Base-by-base conservation (phyloP, 106 monocot species). In the Dendrobium catenatum region DNA sequence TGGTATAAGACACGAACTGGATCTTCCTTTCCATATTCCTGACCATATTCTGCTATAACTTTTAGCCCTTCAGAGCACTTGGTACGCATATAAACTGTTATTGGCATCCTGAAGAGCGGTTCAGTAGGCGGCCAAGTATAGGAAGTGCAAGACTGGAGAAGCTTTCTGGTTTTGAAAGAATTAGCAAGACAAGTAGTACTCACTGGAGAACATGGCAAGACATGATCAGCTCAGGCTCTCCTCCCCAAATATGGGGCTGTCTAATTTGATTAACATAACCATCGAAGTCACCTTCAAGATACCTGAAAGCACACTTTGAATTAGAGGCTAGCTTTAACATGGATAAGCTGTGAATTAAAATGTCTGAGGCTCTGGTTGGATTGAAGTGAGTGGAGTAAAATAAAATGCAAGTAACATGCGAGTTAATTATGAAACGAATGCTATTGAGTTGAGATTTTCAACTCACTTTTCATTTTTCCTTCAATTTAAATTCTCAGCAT, bases 191-290 rank as follows among this genome's bases (percentile, higher is more conserved):
- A 78, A 18, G 10, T 46, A 61, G 61, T 49, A 56, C 80, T 67
- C 27, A 92, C 91, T 55, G 19, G 33, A 92, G 91, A 81, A 92
- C 91, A 87, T 92, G 92, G 44, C 88, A 88, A 68, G 90, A 93
- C 93, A 93, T 93, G 43, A 93, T 81, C 55, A 93, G 55, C 79
- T 93, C 93, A 33, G 93, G 93, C 58, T 93, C 93, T 59, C 93
- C 93, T 70, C 93, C 93, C 93, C 90, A 90, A 31, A 83, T 78
- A 84, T 93, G 88, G 77, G 93, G 88, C 77, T 86, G 82, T 74
- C 93, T 90, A 0, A 93, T 93, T 56, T 86, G 90, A 42, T 43
- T 80, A 9, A 93, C 75, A 79, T 93, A 93, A 42, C 81, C 73
- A 67, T 90, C 88, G 76, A 93, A 93, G 85, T 93, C 88, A 58